Base-by-base conservation (phyloP, 2,329 filamentous ascomycete species). In the Fusarium palustre region DNA sequence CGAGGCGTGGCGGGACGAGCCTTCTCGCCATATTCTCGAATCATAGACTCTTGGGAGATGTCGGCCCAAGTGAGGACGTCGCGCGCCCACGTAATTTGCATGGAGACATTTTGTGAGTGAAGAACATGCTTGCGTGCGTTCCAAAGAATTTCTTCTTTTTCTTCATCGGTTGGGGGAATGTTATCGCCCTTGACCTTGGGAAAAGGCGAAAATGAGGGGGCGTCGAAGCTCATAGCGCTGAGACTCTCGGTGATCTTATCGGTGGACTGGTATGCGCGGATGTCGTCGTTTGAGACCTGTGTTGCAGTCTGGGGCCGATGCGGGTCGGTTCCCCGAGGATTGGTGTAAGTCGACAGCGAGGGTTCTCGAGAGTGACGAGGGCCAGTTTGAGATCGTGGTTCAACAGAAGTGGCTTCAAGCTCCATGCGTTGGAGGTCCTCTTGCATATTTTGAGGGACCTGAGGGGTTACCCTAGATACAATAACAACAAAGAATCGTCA, bases 391-490 rank as follows among this genome's bases (percentile, higher is more conserved):
- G 72, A 72, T 78, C 78, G 76, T 75, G 75, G 74, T 59, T 77
- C 76, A 65, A 74, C 81, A 76, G 81, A 81, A 81, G 83, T 86
- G 65, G 91, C 91, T 83, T 94, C 90, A 64, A 94, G 86, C 85
- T 97, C 94, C 83, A 99, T 89, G 79, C 94, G 91, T 76, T 95
- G 92, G 71, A 99, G 88, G 81, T 92, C 95, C 76, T 97, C 91
- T 83, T 97, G 94, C 88, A 99, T 97, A 81, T 97, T 95, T 81
- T 95, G 92, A 73, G 95, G 93, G 71, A 97, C 94, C 85, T 97
- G 94, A 79, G 93, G 92, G 90, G 95, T 97, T 76, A 97, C 89
- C 84, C 93, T 97, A 80, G 72, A 77, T 69, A 77, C 74, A 74
- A 70, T 55, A 62, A 73, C 68, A 72, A 74, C 69, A 72, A 70